These are phyloP conservation scores for Fomitopsis pulvina DNA, from an alignment of 768 basidiomycete genomes.

Conservation along the genomic window DNA sequence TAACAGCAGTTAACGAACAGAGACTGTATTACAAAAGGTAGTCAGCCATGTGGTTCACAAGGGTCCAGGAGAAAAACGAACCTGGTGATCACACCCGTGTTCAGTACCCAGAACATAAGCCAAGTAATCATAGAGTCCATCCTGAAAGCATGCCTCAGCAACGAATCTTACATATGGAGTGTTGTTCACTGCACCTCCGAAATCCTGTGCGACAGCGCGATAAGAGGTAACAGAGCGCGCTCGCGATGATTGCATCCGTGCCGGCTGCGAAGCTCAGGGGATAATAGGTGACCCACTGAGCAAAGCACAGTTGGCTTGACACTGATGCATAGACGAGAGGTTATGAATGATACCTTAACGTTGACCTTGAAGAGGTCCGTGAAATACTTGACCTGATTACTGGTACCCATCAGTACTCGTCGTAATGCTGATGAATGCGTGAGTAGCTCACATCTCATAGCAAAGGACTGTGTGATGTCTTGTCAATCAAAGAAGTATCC, in stretches of 20 bases:
- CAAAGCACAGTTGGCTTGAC: neutral
- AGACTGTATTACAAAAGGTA: too few relatives aligned
- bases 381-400: neutral
- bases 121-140: slow-evolving; percentile 9
- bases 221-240: slow-evolving; percentile 15
- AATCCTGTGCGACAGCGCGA: slow-evolving; percentile 10
- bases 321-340: neutral
- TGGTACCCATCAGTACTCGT: neutral
- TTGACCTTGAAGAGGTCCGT: neutral
- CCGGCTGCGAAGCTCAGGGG: slow-evolving; percentile 7
- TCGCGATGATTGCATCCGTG: slow-evolving; percentile 13
- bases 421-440: neutral
- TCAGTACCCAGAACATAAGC: slow-evolving; percentile 14
- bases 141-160: slow-evolving; percentile 1
- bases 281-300: slow-evolving; percentile 15
- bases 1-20: slow-evolving; percentile 11
- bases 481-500: too few relatives aligned
- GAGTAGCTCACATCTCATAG: slow-evolving; percentile 2
- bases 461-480: neutral
- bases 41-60: neutral
- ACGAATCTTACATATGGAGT: neutral
- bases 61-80: neutral
- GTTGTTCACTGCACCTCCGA: slow-evolving; percentile 1
- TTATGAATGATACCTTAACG: too few relatives aligned
- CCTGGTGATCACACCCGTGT: slow-evolving; percentile 16